These are phyloP conservation scores for Lecanicillium sp. DNA, from an alignment of 2,329 filamentous ascomycete genomes.

Conservation along the genomic window DNA sequence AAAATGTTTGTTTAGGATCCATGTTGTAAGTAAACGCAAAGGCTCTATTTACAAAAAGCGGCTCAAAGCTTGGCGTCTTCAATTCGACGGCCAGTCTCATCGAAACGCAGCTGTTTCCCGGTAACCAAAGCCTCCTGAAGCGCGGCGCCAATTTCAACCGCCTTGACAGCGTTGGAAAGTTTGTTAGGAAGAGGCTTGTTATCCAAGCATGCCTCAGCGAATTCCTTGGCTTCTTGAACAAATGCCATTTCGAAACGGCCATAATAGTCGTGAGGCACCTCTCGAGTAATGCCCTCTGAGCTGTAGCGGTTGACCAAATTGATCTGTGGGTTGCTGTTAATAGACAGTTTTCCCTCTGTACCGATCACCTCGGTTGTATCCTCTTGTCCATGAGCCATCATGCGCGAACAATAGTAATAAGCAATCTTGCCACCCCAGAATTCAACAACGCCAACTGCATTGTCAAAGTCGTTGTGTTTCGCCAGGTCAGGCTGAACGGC, in stretches of 20 bases:
- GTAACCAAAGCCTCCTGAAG: conserved; percentile 48
- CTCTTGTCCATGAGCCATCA: conserved; percentile 61
- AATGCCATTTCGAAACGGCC: conserved; percentile 56
- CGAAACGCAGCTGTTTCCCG: conserved; percentile 50
- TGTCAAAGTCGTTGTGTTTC: conserved; percentile 22
- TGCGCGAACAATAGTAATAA: conserved; percentile 54
- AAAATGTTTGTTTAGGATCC: no score
- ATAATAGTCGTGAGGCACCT: conserved; percentile 55
- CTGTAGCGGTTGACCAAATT: conserved; percentile 49
- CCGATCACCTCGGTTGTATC: conserved; percentile 61
- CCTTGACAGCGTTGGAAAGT: conserved; percentile 47
- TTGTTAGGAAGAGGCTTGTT: conserved; percentile 46
- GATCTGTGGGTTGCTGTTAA: conserved; percentile 49
- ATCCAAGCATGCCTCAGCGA: conserved; percentile 50
- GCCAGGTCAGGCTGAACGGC: conserved; percentile 23
- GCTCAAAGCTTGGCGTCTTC: conserved; percentile 27
- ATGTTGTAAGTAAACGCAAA: no score
- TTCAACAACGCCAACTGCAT: conserved; percentile 48
- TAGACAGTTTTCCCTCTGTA: conserved; percentile 52
- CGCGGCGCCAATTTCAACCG: conserved; percentile 52
- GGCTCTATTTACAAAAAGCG: no score
- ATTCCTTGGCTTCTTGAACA: conserved; percentile 55
- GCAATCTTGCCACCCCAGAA: conserved; percentile 56
- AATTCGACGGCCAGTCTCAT: conserved; percentile 38
- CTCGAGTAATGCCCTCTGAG: conserved; percentile 42